Evolutionary conservation across 106 monocot genomes (phyloP).

Genomic region (Posidonia australis): DNA sequence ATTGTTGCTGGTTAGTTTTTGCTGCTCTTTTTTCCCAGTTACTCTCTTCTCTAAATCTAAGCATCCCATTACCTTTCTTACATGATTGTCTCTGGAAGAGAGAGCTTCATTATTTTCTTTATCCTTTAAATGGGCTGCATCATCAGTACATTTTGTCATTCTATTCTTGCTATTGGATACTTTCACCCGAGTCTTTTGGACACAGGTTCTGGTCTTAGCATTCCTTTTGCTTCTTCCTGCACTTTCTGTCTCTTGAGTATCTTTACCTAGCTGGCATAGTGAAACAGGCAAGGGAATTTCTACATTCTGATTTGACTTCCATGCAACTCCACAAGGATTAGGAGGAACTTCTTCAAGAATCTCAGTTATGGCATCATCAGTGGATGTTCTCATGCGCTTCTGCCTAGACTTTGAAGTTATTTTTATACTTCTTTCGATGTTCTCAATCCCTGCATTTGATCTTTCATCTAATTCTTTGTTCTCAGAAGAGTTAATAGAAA

Average conservation of each 20-base stretch:
- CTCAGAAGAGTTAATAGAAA: not conserved
- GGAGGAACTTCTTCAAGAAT: conserved; percentile 7
- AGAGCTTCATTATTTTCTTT: not conserved
- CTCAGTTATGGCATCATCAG: conserved; percentile 5
- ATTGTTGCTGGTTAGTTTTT: not conserved
- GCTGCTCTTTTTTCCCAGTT: not conserved
- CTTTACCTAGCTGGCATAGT: not conserved
- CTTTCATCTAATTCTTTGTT: not conserved
- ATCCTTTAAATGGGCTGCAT: not conserved
- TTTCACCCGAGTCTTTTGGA: not conserved
- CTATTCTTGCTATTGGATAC: not conserved
- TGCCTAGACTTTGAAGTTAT: not conserved
- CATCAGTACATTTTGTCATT: not conserved
- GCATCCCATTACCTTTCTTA: not conserved
- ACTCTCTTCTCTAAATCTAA: not conserved
- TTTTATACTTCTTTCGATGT: conserved; percentile 3
- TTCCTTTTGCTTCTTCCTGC: not conserved
- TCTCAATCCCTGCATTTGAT: not conserved
- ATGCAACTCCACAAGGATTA: conserved; percentile 2
- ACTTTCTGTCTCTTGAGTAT: conserved; percentile 1
- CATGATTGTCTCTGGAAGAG: not conserved
- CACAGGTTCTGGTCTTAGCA: not conserved
- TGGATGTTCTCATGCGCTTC: conserved; percentile 13
- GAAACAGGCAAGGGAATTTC: not conserved
- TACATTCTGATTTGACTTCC: conserved; percentile 1